Evolutionary conservation across 176 grass and related monocot species (phyloP).

Genomic region (Dactylis glomerata): DNA sequence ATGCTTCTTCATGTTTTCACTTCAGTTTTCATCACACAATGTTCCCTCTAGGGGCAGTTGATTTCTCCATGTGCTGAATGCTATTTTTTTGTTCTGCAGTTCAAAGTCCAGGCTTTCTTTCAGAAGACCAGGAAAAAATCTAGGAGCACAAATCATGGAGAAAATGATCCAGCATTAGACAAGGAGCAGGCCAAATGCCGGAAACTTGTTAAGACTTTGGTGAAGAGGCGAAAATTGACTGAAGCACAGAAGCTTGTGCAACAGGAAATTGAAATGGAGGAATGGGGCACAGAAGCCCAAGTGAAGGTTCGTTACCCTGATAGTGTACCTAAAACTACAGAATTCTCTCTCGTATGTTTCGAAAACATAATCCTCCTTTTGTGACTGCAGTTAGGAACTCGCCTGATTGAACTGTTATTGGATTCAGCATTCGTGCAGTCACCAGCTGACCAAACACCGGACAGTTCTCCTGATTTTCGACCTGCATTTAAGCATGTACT

Average conservation of each 20-base stretch:
- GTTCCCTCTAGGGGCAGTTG: neutral
- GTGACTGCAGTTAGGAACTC: conserved; percentile 71
- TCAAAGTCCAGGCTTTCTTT: conserved; percentile 79
- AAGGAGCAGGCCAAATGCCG: conserved; percentile 57
- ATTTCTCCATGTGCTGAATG: neutral
- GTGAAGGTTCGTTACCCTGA: conserved; percentile 58
- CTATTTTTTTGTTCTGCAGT: conserved; percentile 45
- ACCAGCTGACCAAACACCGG: conserved; percentile 52
- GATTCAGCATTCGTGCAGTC: conserved; percentile 86
- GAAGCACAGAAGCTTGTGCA: conserved; percentile 76
- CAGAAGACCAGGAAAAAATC: conserved; percentile 63
- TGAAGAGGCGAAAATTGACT: conserved; percentile 62
- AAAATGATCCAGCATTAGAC: conserved; percentile 44
- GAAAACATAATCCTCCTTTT: conserved; percentile 20
- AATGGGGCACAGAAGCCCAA: conserved; percentile 80
- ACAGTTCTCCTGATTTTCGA: conserved; percentile 66
- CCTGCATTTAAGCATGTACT: conserved; percentile 88
- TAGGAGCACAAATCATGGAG: conserved; percentile 41
- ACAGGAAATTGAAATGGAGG: conserved; percentile 73
- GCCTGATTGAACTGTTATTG: conserved; percentile 81
- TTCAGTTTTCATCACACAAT: neutral
- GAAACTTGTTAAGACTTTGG: conserved; percentile 60
- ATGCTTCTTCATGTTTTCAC: neutral
- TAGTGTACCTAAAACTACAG: neutral
- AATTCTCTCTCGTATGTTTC: conserved; percentile 10